Evolutionary conservation across 2,329 filamentous ascomycete genomes (phyloP).

Genomic region (Erysiphe pulchra): DNA sequence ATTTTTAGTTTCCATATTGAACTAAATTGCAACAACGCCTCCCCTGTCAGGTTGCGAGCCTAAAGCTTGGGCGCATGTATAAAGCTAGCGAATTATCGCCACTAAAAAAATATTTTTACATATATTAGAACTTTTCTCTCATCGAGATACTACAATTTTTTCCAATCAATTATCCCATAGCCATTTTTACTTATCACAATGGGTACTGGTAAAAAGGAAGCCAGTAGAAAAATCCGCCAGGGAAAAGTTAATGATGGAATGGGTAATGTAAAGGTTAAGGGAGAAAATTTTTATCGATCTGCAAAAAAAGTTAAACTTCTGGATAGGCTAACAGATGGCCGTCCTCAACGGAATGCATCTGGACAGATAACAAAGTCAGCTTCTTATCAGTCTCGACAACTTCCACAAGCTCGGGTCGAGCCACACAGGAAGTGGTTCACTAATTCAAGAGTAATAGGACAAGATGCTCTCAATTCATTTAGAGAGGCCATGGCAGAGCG

Average conservation of each 20-base stretch:
- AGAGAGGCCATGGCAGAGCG: constrained; percentile 80
- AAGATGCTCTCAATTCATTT: constrained; percentile 69
- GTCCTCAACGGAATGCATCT: constrained; percentile 52
- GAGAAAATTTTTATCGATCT: constrained; percentile 91
- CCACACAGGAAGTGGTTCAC: constrained; percentile 97
- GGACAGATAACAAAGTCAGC: constrained; percentile 73
- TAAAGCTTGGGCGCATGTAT: too few relatives aligned
- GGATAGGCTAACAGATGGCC: constrained; percentile 78
- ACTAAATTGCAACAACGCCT: too few relatives aligned
- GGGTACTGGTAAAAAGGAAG: constrained; percentile 86
- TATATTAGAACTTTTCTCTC: too few relatives aligned
- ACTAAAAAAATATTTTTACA: too few relatives aligned
- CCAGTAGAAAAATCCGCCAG: constrained; percentile 55
- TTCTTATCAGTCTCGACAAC: constrained; percentile 57
- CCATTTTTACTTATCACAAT: constrained; percentile 21
- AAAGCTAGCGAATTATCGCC: too few relatives aligned
- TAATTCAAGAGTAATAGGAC: constrained; percentile 72
- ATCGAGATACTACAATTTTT: too few relatives aligned
- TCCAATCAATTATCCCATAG: too few relatives aligned
- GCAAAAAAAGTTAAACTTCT: constrained; percentile 75
- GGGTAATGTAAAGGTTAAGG: constrained; percentile 76
- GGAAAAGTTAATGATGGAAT: constrained; percentile 69
- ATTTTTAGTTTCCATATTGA: neutral
- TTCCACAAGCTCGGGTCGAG: constrained; percentile 67
- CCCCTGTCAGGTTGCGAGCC: too few relatives aligned